These are phyloP conservation scores for Salix brachista DNA, from an alignment of 345 rosid genomes.

Conservation along the genomic window DNA sequence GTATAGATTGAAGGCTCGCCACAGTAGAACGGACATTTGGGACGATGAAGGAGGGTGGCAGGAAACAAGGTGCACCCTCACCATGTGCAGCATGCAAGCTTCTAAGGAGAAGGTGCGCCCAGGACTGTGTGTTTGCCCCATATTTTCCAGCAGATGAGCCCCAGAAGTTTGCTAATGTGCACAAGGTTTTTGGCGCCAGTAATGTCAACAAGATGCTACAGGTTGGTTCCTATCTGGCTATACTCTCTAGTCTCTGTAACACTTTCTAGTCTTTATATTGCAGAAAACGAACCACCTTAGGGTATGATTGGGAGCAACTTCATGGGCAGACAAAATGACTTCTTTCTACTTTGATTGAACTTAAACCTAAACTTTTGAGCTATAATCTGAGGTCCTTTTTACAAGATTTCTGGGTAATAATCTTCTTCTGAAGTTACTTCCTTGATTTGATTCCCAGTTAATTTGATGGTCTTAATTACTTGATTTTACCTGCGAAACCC, in stretches of 20 bases:
- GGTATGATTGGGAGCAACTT: not conserved
- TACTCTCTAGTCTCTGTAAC: not conserved
- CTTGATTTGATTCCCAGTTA: not conserved
- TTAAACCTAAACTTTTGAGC: not conserved
- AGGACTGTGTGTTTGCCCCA: slow-evolving; percentile 80
- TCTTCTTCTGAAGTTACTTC: not conserved
- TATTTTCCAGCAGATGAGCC: slow-evolving; percentile 87
- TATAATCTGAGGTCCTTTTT: not conserved
- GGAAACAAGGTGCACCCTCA: slow-evolving; percentile 51
- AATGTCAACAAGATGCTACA: slow-evolving; percentile 90
- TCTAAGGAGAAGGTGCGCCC: slow-evolving; percentile 75
- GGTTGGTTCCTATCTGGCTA: slow-evolving; percentile 30
- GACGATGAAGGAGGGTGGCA: slow-evolving; percentile 43
- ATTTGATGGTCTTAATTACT: not conserved
- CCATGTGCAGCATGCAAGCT: slow-evolving; percentile 97
- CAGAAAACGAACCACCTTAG: not conserved
- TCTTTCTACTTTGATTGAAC: not conserved
- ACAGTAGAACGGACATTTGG: not conserved
- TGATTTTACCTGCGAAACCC: not conserved
- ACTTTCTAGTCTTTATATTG: not conserved
- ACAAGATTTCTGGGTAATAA: not conserved
- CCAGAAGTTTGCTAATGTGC: slow-evolving; percentile 80
- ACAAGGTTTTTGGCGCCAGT: slow-evolving; percentile 94
- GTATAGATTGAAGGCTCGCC: not conserved
- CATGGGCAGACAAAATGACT: not conserved